Evolutionary conservation across 495 filamentous ascomycete genomes (phyloP).

Genomic region (Baudoinia panamericana): DNA sequence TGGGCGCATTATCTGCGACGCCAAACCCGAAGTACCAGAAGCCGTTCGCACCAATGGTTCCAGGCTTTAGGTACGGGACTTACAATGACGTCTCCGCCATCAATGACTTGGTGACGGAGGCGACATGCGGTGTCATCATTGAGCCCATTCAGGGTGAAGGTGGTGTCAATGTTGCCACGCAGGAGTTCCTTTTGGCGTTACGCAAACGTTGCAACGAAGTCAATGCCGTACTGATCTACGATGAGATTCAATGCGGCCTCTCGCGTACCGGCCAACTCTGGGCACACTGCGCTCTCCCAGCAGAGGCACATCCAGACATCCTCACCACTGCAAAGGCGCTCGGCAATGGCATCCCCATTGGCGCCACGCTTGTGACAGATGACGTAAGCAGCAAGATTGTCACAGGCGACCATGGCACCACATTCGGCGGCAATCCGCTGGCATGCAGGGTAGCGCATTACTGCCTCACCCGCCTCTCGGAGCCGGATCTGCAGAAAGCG

Average conservation of each 20-base stretch:
- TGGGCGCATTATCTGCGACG: conserved; percentile 82
- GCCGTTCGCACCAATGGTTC: conserved; percentile 89
- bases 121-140: conserved; percentile 88
- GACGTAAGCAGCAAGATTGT: conserved; percentile 70
- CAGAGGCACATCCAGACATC: conserved; percentile 81
- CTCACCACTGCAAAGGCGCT: conserved; percentile 90
- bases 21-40: conserved; percentile 98
- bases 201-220: conserved; percentile 72
- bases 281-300: conserved; percentile 63
- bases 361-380: conserved; percentile 72
- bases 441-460: conserved; percentile 73
- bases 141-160: conserved; percentile 98
- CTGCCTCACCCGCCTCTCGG: conserved; percentile 60
- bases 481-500: conserved; percentile 46
- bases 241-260: conserved; percentile 94
- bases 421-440: conserved; percentile 91
- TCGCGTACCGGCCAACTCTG: conserved; percentile 76
- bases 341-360: conserved; percentile 91
- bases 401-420: conserved; percentile 90
- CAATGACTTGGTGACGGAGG: conserved; percentile 57
- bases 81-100: conserved; percentile 71
- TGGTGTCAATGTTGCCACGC: conserved; percentile 70
- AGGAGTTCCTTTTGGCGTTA: conserved; percentile 66
- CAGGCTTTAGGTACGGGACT: conserved; percentile 74
- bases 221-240: conserved; percentile 78